These are phyloP conservation scores for Pseudozyma sp. DNA, from an alignment of 1,284 basidiomycete species.

Conservation along the genomic window DNA sequence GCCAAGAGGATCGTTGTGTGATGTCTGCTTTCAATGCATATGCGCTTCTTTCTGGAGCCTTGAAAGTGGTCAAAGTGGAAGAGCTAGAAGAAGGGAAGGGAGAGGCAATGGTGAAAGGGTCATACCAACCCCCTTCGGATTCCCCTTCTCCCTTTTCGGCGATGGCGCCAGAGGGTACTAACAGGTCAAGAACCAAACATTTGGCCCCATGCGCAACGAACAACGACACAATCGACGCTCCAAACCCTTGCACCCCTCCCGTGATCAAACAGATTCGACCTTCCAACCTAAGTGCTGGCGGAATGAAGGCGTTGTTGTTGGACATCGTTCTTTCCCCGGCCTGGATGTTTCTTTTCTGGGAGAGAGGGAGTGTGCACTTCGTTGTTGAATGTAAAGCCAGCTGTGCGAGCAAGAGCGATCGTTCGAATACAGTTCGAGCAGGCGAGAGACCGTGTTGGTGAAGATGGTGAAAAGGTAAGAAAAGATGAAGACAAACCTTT, in stretches of 20 bases:
- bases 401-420: no score
- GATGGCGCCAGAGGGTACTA: slow-evolving; percentile 1
- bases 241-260: slow-evolving; percentile 37
- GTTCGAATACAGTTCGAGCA: no score
- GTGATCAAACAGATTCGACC: slow-evolving; percentile 24
- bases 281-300: not conserved
- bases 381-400: no score
- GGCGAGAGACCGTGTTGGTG: no score
- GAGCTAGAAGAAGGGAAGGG: not conserved
- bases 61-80: not conserved
- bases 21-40: slow-evolving; percentile 36
- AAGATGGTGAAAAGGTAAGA: no score
- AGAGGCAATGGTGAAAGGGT: slow-evolving; percentile 7
- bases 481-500: no score
- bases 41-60: not conserved
- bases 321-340: not conserved
- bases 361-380: no score
- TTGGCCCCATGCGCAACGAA: slow-evolving; percentile 22
- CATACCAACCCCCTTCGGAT: slow-evolving; percentile 1
- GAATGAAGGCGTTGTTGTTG: not conserved
- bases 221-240: slow-evolving; percentile 26
- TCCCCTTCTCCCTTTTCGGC: no score
- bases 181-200: slow-evolving; percentile 20
- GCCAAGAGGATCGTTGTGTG: slow-evolving; percentile 17
- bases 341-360: not conserved